phyloP scores from a whole-genome alignment of 140 eudicot species.

The Bidens hawaiensis region DNA sequence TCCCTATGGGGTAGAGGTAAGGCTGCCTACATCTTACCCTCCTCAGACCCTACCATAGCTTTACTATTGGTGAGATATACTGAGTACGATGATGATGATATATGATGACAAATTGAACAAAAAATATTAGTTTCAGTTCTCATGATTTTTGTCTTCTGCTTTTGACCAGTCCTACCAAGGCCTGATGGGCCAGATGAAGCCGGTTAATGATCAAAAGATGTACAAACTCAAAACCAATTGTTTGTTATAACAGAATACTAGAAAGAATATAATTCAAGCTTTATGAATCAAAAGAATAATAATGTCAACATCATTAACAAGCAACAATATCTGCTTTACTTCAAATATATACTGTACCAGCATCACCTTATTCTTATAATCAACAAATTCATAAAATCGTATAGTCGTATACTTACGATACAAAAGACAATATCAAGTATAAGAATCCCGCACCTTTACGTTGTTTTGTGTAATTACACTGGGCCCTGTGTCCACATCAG shows the following conservation, averaged over 20 bases:
- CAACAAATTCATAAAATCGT: conserved; percentile 30
- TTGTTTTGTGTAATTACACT: conserved; percentile 11
- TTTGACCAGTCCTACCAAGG: not conserved
- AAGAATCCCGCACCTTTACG: conserved; percentile 36
- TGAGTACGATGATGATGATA: no score
- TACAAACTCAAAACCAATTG: not conserved
- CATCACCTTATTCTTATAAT: conserved; percentile 47
- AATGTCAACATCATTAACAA: conserved; percentile 24
- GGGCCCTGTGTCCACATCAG: not conserved
- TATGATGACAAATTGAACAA: no score
- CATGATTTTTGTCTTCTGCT: no score
- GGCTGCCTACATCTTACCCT: no score
- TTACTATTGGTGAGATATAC: no score
- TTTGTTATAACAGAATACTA: not conserved
- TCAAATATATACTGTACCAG: conserved; percentile 17
- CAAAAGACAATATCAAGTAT: conserved; percentile 39
- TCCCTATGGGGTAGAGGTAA: no score
- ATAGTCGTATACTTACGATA: conserved; percentile 32
- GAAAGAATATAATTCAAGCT: conserved; percentile 26
- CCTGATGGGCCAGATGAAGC: not conserved
- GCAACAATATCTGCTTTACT: conserved; percentile 24
- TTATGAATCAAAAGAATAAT: conserved; percentile 24
- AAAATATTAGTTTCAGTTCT: no score
- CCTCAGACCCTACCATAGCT: no score
- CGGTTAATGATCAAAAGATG: not conserved